Conservation (phyloP, 371 early-diverging fungal genomes). For the Saksenaea vasiformis region DNA sequence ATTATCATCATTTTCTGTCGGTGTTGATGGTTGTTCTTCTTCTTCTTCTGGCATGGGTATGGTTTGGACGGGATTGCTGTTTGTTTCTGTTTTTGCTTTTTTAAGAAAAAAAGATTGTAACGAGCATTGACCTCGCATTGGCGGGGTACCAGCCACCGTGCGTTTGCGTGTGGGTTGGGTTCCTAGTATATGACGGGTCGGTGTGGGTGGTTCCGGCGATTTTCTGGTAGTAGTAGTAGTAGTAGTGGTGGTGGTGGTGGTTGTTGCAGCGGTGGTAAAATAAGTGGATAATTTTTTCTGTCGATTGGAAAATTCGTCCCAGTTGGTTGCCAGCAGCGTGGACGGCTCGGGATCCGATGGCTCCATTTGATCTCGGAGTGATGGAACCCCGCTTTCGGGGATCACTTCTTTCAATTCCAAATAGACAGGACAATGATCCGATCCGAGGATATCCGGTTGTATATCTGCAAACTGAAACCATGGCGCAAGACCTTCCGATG, state of each 20-base stretch:
- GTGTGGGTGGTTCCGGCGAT: not conserved
- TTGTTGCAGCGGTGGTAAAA: slow-evolving; percentile 20
- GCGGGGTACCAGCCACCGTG: not conserved
- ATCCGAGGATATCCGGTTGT: slow-evolving; percentile 68
- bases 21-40: slow-evolving; percentile 8
- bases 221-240: not conserved
- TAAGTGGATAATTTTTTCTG: slow-evolving; percentile 59
- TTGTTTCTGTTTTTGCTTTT: not conserved
- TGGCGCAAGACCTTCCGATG: slow-evolving; percentile 53
- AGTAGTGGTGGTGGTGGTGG: not conserved
- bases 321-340: slow-evolving; percentile 59
- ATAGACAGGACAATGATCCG: slow-evolving; percentile 90
- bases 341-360: slow-evolving; percentile 32
- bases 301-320: slow-evolving; percentile 62
- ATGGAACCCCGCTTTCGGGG: slow-evolving; percentile 12
- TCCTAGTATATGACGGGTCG: not conserved
- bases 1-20: slow-evolving; percentile 19
- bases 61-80: not conserved
- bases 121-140: not conserved
- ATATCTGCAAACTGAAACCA: slow-evolving; percentile 64
- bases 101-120: not conserved
- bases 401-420: slow-evolving; percentile 54
- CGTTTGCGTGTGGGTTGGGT: not conserved
- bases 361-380: not conserved
- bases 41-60: not conserved